Base-by-base conservation (phyloP, 1,139 yeast genomes). In the Insectozyma bohioensis region DNA sequence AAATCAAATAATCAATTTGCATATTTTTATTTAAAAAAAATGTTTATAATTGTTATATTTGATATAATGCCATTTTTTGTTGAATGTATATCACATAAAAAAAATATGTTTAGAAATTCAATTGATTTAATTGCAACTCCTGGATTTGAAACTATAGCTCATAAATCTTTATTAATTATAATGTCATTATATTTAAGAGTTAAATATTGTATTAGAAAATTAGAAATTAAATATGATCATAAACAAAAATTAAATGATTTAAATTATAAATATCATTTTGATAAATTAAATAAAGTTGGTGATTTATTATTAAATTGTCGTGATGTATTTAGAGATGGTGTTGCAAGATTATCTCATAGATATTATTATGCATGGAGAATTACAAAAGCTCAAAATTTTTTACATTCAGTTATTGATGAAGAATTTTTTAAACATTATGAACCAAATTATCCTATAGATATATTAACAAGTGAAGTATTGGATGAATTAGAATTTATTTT, bases 101-200 rank as follows among this genome's bases (percentile, higher is more conserved):
- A 51, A 16, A 49, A 48, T 15, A 38, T 39, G 5, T 50, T 48
- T 26, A 40, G 34, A 20, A 43, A 45, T 26, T 39, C 49, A 7
- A 54, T 65, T 12, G 75, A 69, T 38, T 55, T 61, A 44, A 46
- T 58, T 10, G 42, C 69, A 3, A 60, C 67, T 5, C 75, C 75
- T 0, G 48, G 52, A 1, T 48, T 69, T 27, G 60, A 65, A 26
- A 47, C 52, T 35, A 46, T 58, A 4, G 47, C 63, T 10, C 69
- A 63, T 33, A 57, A 61, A 28, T 45, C 65, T 1, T 47, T 55
- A 15, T 52, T 59, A 30, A 47, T 59, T 4, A 33, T 51, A 14
- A 37, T 49, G 13, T 47, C 61, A 2, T 42, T 60, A 10, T 43
- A 46, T 12, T 42, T 60, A 6, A 46, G 69, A 36, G 39, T 37